Evolutionary conservation across 129 eudicot species (phyloP), one percentile per base, ranked within the genome.

Genomic region (Arctium lappa): DNA sequence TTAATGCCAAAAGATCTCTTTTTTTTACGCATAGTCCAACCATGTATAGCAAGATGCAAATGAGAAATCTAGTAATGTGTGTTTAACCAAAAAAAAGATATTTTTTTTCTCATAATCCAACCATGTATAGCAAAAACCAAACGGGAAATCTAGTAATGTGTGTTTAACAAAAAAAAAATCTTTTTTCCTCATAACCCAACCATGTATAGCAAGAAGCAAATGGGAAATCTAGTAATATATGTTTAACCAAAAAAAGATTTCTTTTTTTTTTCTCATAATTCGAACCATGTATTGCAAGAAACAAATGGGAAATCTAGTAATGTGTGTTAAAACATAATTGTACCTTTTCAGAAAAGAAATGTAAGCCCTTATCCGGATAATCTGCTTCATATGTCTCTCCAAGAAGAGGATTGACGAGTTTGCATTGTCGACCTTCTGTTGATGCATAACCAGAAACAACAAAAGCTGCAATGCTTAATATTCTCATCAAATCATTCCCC

Each of bases 361-460:
- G 92, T 6, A 95, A 82, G 63, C 99, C 99, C 86, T 95, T 93
- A 83, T 95, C 99, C 8, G 99, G 98, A 87, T 95, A 95, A 84
- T 95, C 99, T 72, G 99, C 99, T 88, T 95, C 99, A 79, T 95
- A 95, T 44, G 99, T 95, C 85, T 95, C 99, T 56, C 99, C 99
- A 22, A 95, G 90, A 42, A 95, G 97, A 88, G 99, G 99, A 79
- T 95, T 95, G 50, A 95, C 93, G 38, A 98, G 99, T 88, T 95
- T 95, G 88, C 99, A 95, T 81, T 93, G 98, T 68, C 98, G 92
- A 46, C 27, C 27, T 22, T 22, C 27, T 22, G 27, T 22, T 22
- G 27, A 22, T 22, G 27, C 27, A 22, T 22, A 22, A 22, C 27
- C 27, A 22, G 27, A 22, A 22, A 22, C 99, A 11, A 98, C 98